Conservation (phyloP, 148 eudicot species). For the Silene uniflora region DNA sequence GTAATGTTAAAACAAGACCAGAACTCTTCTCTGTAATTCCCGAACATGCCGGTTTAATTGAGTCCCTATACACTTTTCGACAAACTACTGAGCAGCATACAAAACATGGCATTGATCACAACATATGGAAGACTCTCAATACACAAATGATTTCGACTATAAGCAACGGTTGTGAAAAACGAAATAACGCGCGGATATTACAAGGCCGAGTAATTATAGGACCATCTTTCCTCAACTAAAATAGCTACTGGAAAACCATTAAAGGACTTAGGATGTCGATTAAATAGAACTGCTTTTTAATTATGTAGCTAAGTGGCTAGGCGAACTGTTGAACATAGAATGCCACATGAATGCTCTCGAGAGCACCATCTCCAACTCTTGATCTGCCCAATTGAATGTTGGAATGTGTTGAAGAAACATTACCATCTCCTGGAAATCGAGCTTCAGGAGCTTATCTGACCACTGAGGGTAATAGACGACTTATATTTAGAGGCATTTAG, state of each 20-base stretch:
- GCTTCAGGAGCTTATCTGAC: slow-evolving; percentile 82
- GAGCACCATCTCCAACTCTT: slow-evolving; percentile 90
- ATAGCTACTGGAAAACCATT: slow-evolving; percentile 12
- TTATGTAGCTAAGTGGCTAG: slow-evolving; percentile 81
- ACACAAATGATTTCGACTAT: background rate
- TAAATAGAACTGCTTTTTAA: background rate
- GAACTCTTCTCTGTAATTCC: background rate
- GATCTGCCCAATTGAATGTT: slow-evolving; percentile 72
- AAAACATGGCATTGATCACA: slow-evolving; percentile 10
- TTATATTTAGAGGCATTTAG: background rate
- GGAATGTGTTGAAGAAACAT: slow-evolving; percentile 97
- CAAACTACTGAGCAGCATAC: background rate
- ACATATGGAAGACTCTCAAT: slow-evolving; percentile 2
- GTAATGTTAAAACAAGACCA: background rate
- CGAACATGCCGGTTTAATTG: background rate
- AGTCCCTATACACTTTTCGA: slow-evolving; percentile 1
- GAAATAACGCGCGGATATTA: slow-evolving; percentile 21
- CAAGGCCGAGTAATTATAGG: slow-evolving; percentile 11
- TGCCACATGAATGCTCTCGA: slow-evolving; percentile 98
- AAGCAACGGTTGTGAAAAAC: background rate
- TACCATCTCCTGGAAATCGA: slow-evolving; percentile 96
- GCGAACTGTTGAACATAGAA: slow-evolving; percentile 83
- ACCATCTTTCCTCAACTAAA: slow-evolving; percentile 3
- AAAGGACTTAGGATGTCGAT: slow-evolving; percentile 10
- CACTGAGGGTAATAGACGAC: slow-evolving; percentile 47